These are phyloP conservation scores for Aspergillus funiculosus DNA, from an alignment of 495 filamentous ascomycete species.

Conservation along the genomic window DNA sequence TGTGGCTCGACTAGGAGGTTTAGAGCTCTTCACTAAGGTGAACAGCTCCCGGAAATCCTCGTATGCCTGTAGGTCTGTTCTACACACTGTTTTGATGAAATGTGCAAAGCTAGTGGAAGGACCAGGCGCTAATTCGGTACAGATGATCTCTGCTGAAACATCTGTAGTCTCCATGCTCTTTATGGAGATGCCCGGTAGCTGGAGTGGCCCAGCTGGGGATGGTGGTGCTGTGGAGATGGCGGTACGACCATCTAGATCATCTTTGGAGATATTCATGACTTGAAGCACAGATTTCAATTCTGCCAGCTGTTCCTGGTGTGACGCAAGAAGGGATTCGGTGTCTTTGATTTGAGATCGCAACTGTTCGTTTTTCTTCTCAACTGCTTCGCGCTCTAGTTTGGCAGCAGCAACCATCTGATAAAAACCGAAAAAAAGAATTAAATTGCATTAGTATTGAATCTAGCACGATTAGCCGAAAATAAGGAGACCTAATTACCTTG, in stretches of 20 bases:
- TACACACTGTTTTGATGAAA: conserved; percentile 72
- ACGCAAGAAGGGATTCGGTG: conserved; percentile 76
- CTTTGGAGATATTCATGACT: conserved; percentile 67
- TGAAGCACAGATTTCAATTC: conserved; percentile 92
- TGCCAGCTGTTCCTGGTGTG: conserved; percentile 86
- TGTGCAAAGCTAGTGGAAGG: conserved; percentile 82
- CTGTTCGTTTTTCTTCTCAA: conserved; percentile 74
- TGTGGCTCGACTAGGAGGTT: conserved; percentile 55
- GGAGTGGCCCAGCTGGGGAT: conserved; percentile 51
- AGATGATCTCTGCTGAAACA: conserved; percentile 10
- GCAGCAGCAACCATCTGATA: conserved; percentile 80
- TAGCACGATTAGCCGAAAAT: neutral
- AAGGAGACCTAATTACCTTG: conserved; percentile 42
- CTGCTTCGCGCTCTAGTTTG: conserved; percentile 64
- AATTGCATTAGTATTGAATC: too few species aligned
- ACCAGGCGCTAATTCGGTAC: conserved; percentile 57
- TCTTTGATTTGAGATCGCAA: conserved; percentile 72
- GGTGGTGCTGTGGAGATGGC: conserved; percentile 57
- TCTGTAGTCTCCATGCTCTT: conserved; percentile 22
- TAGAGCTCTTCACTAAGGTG: conserved; percentile 55
- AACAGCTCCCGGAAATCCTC: conserved; percentile 81
- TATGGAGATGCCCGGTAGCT: conserved; percentile 16
- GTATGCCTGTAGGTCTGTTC: conserved; percentile 73
- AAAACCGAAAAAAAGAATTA: neutral
- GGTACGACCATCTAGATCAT: conserved; percentile 57